Evolutionary conservation across 306 rosid genomes (phyloP).

Genomic region (Trichosanthes cucumerina): DNA sequence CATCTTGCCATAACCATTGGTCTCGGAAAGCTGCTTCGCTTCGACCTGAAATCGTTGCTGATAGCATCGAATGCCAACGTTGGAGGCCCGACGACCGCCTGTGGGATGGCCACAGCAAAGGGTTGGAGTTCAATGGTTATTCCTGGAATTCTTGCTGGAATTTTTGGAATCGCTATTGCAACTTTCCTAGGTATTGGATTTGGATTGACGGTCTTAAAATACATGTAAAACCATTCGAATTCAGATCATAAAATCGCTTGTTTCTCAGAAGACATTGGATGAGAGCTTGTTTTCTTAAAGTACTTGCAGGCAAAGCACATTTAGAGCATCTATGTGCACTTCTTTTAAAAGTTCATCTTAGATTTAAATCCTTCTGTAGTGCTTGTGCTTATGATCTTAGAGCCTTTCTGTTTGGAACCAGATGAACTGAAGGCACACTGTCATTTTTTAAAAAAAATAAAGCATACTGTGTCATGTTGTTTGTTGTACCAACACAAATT

Average conservation of each 20-base stretch:
- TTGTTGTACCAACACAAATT: neutral
- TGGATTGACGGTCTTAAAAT: constrained; percentile 29
- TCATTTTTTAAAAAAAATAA: no score
- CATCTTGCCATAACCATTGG: constrained; percentile 39
- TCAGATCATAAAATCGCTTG: neutral
- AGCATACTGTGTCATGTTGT: neutral
- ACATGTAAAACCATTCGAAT: constrained; percentile 22
- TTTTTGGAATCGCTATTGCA: constrained; percentile 56
- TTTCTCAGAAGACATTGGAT: neutral
- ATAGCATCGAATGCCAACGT: constrained; percentile 49
- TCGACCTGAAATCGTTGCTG: constrained; percentile 30
- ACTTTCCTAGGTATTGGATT: constrained; percentile 69
- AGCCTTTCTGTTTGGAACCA: neutral
- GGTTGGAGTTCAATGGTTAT: constrained; percentile 61
- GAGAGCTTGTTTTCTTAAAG: neutral
- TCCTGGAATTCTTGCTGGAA: constrained; percentile 74
- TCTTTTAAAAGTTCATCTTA: neutral
- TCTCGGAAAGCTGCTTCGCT: constrained; percentile 32
- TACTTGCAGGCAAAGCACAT: neutral
- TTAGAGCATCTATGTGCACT: neutral
- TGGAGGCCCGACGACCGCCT: constrained; percentile 45
- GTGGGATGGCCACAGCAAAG: constrained; percentile 63
- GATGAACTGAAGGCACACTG: neutral
- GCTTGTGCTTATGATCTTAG: no score
- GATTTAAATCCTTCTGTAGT: no score